Evolutionary conservation across 257 asterid species (phyloP).

Genomic region (Echites panduratus): DNA sequence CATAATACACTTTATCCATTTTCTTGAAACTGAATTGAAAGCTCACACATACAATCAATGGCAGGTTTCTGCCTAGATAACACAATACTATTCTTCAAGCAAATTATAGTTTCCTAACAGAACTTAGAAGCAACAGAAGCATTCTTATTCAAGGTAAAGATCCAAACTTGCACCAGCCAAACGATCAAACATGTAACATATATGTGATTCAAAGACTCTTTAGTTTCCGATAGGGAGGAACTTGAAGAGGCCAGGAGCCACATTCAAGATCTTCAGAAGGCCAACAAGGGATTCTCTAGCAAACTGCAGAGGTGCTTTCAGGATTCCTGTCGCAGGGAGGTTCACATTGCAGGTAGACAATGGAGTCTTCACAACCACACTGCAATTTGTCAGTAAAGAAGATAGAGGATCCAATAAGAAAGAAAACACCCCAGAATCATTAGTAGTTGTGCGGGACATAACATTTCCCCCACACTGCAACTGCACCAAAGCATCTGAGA

Average conservation of each 20-base stretch:
- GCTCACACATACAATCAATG: too few species aligned
- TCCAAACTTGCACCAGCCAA: too few species aligned
- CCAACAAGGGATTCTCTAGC: constrained; percentile 11
- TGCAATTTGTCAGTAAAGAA: constrained; percentile 24
- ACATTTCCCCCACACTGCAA: constrained; percentile 33
- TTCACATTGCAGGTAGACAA: constrained; percentile 29
- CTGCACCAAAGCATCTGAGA: constrained; percentile 31
- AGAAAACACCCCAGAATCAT: constrained; percentile 19
- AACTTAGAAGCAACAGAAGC: too few species aligned
- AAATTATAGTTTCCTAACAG: too few species aligned
- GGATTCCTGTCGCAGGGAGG: constrained; percentile 22
- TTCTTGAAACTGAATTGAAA: too few species aligned
- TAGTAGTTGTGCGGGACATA: constrained; percentile 23
- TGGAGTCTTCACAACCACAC: constrained; percentile 28
- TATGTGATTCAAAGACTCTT: background rate
- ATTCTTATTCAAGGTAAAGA: too few species aligned
- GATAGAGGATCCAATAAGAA: constrained; percentile 18
- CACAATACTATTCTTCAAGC: too few species aligned
- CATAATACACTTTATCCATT: too few species aligned
- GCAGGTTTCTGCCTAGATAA: too few species aligned
- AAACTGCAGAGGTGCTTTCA: constrained; percentile 12
- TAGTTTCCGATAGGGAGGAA: constrained; percentile 17
- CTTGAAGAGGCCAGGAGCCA: constrained; percentile 17
- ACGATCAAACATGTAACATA: too few species aligned
- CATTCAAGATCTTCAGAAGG: constrained; percentile 11